phyloP scores from a whole-genome alignment of 2,329 filamentous ascomycete genomes.

The Ophiostoma tasmaniense region DNA sequence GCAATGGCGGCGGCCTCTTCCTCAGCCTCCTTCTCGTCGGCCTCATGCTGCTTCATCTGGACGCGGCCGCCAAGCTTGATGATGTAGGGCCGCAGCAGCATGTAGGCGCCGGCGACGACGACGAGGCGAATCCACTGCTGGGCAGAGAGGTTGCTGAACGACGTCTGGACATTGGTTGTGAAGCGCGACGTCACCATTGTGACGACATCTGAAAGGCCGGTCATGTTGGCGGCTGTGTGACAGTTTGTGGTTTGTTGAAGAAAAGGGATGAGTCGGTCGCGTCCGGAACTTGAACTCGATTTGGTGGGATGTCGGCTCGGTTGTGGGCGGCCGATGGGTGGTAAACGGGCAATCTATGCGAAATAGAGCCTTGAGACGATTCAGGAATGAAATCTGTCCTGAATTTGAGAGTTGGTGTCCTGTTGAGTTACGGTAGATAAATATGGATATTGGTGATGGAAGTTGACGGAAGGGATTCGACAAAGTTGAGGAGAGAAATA shows the following conservation, averaged over 20 bases:
- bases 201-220: conserved; percentile 24
- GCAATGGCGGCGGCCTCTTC: conserved; percentile 34
- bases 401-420: not conserved
- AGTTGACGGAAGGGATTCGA: not conserved
- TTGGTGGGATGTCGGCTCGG: not conserved
- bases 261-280: not conserved
- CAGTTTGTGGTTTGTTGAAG: not conserved
- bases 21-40: conserved; percentile 45
- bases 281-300: not conserved
- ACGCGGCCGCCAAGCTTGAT: conserved; percentile 56
- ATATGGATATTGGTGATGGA: conserved; percentile 1
- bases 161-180: conserved; percentile 40
- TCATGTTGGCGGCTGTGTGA: conserved; percentile 21
- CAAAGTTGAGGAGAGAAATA: not conserved
- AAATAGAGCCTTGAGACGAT: not conserved
- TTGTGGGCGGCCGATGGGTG: not conserved
- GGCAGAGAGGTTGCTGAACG: conserved; percentile 42
- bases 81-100: conserved; percentile 65
- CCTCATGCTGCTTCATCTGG: conserved; percentile 56
- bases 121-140: conserved; percentile 60
- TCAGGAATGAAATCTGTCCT: not conserved
- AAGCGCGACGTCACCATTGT: conserved; percentile 29
- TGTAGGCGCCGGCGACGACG: conserved; percentile 63
- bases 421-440: not conserved
- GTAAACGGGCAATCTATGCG: not conserved